Base-by-base conservation (phyloP, 768 basidiomycete species). In the Rhodotorula babjevae region DNA sequence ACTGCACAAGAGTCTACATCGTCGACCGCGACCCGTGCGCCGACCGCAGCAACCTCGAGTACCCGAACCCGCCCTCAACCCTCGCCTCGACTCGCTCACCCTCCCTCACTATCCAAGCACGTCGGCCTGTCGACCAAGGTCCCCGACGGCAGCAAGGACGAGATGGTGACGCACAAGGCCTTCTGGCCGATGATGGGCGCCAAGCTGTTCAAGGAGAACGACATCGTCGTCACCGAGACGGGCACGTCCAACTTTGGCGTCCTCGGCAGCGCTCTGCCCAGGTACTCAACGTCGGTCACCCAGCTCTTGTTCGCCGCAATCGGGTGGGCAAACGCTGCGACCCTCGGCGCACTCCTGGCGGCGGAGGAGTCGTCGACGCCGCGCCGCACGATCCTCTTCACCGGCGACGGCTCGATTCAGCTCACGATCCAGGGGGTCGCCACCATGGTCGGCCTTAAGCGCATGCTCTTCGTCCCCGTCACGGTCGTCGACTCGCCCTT, bases 261-360 rank as follows among this genome's bases (percentile, higher is more conserved):
- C 60, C 80, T 93, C 53, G 91, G 91, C 71, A 85, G 92, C 44
- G 87, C 88, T 3, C 82, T 95, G 19, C 94, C 94, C 0, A 84
- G 86, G n/a, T 84, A 86, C 58, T 82, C 88, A 1, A 80, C 87
- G 11, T 87, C 89, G 68, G 71, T 92, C 53, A 71, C 92, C 93
- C 81, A 87, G n/a, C n/a, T 95, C 63, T 82, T 96, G 11, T 96
- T 90, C 88, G 93, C 93, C 61, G 89, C 89, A 70, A 96, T 97
- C 76, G 94, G 94, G 0, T 96, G 89, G 89, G 87, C 89, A 27
- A 87, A 91, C 0, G 92, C 93, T 44, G 89, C 89, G 14, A 89
- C 91, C 7, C 83, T 94, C 29, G 79, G 78, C 10, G 55, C 57
- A 3, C 40, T 71, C 15, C 47, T 74, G 46, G 94, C 90, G 5